Base-by-base conservation (phyloP, 2,329 filamentous ascomycete species). In the Sclerotinia spermophila region DNA sequence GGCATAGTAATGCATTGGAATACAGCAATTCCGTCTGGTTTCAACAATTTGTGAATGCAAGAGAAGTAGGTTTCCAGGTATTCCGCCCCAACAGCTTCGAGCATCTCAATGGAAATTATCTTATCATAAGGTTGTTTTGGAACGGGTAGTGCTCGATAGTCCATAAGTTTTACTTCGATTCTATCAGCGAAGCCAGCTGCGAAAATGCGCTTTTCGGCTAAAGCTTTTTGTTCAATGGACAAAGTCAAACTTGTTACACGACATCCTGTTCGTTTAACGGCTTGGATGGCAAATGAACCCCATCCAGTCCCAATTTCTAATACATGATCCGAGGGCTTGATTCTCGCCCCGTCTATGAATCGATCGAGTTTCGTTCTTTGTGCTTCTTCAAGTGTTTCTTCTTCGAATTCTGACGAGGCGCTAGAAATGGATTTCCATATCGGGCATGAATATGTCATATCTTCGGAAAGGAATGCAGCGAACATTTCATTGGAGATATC, bases 1-100 rank as follows among this genome's bases (percentile, higher is more conserved):
- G 90, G 90, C 86, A 92, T 92, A 2, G 91, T 93, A 77, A 92
- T 93, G 79, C 90, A 92, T 79, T 93, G 91, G 79, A 93, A 92
- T 62, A 90, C 86, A 10, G 87, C 89, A 58, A 92, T 86, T 1
- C 90, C 88, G 24, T 90, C 84, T 62, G 83, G 84, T 79, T 93
- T 92, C 58, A 93, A 79, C 44, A 92, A 79, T 70, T 82, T 82
- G 75, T 92, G 82, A 66, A 93, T 83, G 74, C 86, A 87, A 27
- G 82, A 81, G 77, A 93, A 93, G 77, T 92, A 93, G 2, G 86
- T 89, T 30, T 84, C 82, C 44, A 93, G 79, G 74, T 87, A 92
- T 76, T 91, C 88, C 67, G 85, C 82, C 4, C 91, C 91, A 0
- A 93, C 91, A 1, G 89, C 89, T 81, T 93, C 91, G 33, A 93